Evolutionary conservation across 2,329 filamentous ascomycete genomes (phyloP).

Genomic region (Emergomyces pasteurianus): DNA sequence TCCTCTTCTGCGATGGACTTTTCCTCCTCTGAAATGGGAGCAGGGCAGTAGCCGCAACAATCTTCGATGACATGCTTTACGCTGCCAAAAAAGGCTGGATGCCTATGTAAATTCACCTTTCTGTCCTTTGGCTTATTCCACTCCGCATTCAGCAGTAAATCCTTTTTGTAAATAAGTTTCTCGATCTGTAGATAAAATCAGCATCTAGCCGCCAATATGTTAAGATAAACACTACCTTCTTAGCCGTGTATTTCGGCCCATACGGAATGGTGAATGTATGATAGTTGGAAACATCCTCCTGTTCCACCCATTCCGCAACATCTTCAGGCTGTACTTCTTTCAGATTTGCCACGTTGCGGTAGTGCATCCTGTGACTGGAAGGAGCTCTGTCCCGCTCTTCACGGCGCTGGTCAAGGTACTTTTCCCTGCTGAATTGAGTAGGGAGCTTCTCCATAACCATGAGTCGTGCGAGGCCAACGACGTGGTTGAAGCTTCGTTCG

Average conservation of each 20-base stretch:
- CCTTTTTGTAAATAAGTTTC: slow-evolving; percentile 68
- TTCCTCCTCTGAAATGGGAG: slow-evolving; percentile 58
- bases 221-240: slow-evolving; percentile 21
- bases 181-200: slow-evolving; percentile 49
- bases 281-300: slow-evolving; percentile 67
- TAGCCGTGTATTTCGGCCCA: slow-evolving; percentile 19
- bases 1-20: slow-evolving; percentile 60
- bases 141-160: slow-evolving; percentile 71
- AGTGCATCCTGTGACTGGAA: slow-evolving; percentile 38
- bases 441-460: slow-evolving; percentile 71
- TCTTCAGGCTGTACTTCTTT: slow-evolving; percentile 70
- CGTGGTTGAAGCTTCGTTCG: slow-evolving; percentile 65
- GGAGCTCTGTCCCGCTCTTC: slow-evolving; percentile 59
- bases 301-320: slow-evolving; percentile 68
- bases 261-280: slow-evolving; percentile 48
- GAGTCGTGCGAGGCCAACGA: slow-evolving; percentile 64
- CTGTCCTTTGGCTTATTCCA: slow-evolving; percentile 71
- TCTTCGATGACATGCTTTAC: slow-evolving; percentile 64
- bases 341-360: slow-evolving; percentile 48
- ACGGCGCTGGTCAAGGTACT: slow-evolving; percentile 58
- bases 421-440: slow-evolving; percentile 53
- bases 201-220: slow-evolving; percentile 27
- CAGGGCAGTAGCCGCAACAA: slow-evolving; percentile 70
- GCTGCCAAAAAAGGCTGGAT: slow-evolving; percentile 74
- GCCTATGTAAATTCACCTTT: slow-evolving; percentile 66